These are phyloP conservation scores for Asterophora lycoperdoides DNA, from an alignment of 768 basidiomycete genomes.

Conservation along the genomic window DNA sequence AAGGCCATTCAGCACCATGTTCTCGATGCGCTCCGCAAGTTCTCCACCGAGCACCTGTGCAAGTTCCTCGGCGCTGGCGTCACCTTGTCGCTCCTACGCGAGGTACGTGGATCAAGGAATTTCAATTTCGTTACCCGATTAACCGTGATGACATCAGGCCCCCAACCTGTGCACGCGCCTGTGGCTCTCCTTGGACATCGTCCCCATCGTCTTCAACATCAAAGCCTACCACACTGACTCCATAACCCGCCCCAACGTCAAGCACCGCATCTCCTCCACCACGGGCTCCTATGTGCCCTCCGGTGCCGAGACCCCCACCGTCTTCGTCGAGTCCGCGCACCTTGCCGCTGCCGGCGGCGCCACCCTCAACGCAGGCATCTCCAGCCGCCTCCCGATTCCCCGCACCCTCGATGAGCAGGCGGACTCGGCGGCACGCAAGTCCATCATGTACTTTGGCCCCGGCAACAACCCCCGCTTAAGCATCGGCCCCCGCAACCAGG, in stretches of 20 bases:
- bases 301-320: slow-evolving; percentile 71
- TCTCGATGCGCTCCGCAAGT: slow-evolving; percentile 61
- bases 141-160: slow-evolving; percentile 33
- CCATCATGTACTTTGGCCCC: slow-evolving; percentile 78
- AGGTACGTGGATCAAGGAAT: slow-evolving; percentile 38
- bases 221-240: slow-evolving; percentile 80
- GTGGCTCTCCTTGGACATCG: slow-evolving; percentile 80
- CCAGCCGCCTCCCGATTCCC: slow-evolving; percentile 62
- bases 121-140: slow-evolving; percentile 17
- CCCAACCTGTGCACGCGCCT: slow-evolving; percentile 84
- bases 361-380: slow-evolving; percentile 39
- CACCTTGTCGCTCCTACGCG: slow-evolving; percentile 63
- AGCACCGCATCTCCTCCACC: slow-evolving; percentile 78
- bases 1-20: slow-evolving; percentile 61
- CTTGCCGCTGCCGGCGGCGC: slow-evolving; percentile 35
- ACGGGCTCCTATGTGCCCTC: slow-evolving; percentile 76
- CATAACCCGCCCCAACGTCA: slow-evolving; percentile 71
- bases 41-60: slow-evolving; percentile 73
- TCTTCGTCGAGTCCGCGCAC: slow-evolving; percentile 58
- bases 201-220: slow-evolving; percentile 84
- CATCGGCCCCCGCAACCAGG: slow-evolving; percentile 82
- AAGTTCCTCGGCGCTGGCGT: slow-evolving; percentile 85
- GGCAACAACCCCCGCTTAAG: slow-evolving; percentile 78
- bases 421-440: slow-evolving; percentile 82
- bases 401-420: slow-evolving; percentile 82